These are phyloP conservation scores for Aureobasidium sp. DNA, from an alignment of 2,329 filamentous ascomycete species.

Conservation along the genomic window DNA sequence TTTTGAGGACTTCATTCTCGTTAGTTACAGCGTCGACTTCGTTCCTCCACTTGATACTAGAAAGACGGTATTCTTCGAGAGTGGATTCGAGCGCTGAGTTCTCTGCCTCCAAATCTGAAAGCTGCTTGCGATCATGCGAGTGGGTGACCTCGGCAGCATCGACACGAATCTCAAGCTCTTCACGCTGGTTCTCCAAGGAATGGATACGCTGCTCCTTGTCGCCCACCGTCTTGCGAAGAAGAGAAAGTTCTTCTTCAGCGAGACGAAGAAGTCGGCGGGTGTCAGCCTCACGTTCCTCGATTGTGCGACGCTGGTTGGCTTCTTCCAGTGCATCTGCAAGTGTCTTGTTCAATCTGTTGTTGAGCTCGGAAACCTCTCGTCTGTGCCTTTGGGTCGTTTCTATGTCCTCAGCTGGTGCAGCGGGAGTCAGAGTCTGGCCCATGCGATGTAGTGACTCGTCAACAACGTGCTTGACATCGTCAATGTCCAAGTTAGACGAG, in stretches of 20 bases:
- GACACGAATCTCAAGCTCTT: conserved; percentile 33
- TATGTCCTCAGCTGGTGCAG: conserved; percentile 24
- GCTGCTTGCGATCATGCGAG: conserved; percentile 20
- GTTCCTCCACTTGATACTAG: conserved; percentile 51
- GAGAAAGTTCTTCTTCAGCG: conserved; percentile 43
- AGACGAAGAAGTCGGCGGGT: conserved; percentile 39
- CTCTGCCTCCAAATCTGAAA: conserved; percentile 45
- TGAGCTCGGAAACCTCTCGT: conserved; percentile 25
- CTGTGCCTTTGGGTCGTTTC: conserved; percentile 22
- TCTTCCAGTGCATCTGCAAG: conserved; percentile 33
- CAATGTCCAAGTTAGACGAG: conserved; percentile 37
- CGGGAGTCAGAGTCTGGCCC: conserved; percentile 23
- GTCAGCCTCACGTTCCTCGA: conserved; percentile 40
- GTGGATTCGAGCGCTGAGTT: conserved; percentile 55
- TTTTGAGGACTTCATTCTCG: conserved; percentile 66
- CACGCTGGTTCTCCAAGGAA: conserved; percentile 37
- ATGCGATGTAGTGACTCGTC: conserved; percentile 29
- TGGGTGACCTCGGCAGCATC: conserved; percentile 29
- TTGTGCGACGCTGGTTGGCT: conserved; percentile 34
- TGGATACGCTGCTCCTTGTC: conserved; percentile 38
- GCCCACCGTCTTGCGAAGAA: conserved; percentile 35
- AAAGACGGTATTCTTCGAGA: conserved; percentile 56
- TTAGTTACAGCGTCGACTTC: conserved; percentile 50
- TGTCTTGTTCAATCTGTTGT: conserved; percentile 28
- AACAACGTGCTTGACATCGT: conserved; percentile 34